phyloP scores from a whole-genome alignment of 768 basidiomycete species.

The Rhizopogon vinicolor region DNA sequence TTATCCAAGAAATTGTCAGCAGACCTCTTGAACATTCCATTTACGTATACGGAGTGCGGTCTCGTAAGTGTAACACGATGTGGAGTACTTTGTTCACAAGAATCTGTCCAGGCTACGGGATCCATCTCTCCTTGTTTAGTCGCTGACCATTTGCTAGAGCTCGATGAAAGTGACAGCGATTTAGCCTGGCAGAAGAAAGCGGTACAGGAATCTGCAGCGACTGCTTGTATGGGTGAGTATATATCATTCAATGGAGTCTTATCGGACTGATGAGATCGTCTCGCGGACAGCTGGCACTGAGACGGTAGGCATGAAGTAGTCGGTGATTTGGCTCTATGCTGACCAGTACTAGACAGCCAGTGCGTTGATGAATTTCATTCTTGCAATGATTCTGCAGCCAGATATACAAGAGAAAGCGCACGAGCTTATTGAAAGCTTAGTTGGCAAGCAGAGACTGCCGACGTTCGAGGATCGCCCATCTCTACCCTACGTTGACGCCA shows the following conservation, averaged over 20 bases:
- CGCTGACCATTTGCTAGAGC: conserved; percentile 1
- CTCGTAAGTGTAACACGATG: background rate
- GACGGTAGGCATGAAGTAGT: background rate
- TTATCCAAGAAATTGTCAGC: background rate
- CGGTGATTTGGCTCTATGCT: background rate
- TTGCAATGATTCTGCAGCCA: conserved; percentile 7
- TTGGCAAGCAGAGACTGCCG: conserved; percentile 2
- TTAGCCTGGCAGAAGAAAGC: background rate
- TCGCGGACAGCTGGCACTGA: conserved; percentile 1
- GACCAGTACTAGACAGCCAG: conserved; percentile 1
- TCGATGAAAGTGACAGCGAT: background rate
- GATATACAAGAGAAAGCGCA: conserved; percentile 6
- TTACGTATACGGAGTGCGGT: background rate
- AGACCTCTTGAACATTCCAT: background rate
- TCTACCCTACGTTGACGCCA: conserved; percentile 4
- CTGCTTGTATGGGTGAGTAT: conserved; percentile 2
- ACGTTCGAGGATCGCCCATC: background rate
- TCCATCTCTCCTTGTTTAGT: conserved; percentile 4
- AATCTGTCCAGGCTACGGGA: background rate
- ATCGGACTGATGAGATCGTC: background rate
- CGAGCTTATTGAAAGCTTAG: background rate
- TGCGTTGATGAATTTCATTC: conserved; percentile 2
- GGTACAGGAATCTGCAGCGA: conserved; percentile 1
- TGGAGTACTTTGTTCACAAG: background rate
- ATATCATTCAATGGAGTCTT: background rate